phyloP scores from a whole-genome alignment of 805 yeast species.

The Nakazawaea pomicola region DNA sequence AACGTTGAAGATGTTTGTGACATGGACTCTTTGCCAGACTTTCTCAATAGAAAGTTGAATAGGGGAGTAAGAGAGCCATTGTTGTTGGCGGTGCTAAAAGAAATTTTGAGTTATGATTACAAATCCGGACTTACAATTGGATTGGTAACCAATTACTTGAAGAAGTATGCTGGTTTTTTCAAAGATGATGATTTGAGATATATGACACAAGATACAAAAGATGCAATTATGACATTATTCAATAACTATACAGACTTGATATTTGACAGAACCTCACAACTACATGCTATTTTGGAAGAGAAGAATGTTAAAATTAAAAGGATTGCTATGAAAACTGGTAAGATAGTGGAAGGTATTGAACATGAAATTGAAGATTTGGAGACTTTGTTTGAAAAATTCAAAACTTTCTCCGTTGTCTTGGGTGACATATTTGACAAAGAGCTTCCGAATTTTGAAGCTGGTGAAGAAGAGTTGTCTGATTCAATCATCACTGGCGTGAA shows the following conservation, averaged over 20 bases:
- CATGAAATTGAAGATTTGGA: constrained; percentile 13
- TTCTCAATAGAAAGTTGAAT: constrained; percentile 28
- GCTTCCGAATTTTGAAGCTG: constrained; percentile 29
- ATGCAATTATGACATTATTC: constrained; percentile 31
- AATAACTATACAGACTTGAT: constrained; percentile 39
- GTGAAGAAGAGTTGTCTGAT: constrained; percentile 20
- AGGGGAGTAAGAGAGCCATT: constrained; percentile 31
- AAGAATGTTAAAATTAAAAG: constrained; percentile 38
- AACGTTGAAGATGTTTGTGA: constrained; percentile 33
- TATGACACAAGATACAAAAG: constrained; percentile 24
- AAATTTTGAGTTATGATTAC: constrained; percentile 36
- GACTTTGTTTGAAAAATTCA: constrained; percentile 41
- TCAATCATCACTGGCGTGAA: constrained; percentile 24
- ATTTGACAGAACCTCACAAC: constrained; percentile 28
- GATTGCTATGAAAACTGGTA: constrained; percentile 66
- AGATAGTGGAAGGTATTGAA: constrained; percentile 33
- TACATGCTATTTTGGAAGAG: constrained; percentile 31
- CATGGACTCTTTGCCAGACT: constrained; percentile 38
- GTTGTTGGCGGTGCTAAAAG: constrained; percentile 38
- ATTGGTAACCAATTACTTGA: constrained; percentile 43
- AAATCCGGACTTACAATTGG: constrained; percentile 23
- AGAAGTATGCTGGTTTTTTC: constrained; percentile 36
- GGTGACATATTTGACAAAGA: constrained; percentile 35
- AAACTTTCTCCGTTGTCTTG: constrained; percentile 35
- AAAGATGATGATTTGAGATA: constrained; percentile 24